A percentile compares a stretch with the other conserved stretches of the same genome.
Evolutionary conservation across 768 basidiomycete genomes (phyloP).

Genomic region (Lepiota brunneoincarnata): DNA sequence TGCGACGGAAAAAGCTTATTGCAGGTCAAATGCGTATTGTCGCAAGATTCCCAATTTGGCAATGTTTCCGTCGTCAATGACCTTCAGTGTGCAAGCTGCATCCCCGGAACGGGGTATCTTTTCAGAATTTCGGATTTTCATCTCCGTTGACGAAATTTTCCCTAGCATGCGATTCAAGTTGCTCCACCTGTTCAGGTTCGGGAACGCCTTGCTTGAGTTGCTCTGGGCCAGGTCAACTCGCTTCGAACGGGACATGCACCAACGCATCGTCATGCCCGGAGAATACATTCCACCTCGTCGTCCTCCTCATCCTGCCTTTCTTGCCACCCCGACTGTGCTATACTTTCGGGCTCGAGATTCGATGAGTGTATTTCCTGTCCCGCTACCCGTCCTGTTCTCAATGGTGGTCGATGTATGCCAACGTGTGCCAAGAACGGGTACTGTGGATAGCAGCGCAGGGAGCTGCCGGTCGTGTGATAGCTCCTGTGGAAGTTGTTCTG

Average conservation of each 20-base stretch:
- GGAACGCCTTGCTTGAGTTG: constrained; percentile 76
- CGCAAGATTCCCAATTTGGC: constrained; percentile 69
- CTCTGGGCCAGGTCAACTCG: constrained; percentile 53
- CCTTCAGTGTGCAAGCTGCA: constrained; percentile 72
- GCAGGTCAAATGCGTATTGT: constrained; percentile 73
- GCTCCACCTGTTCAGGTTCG: constrained; percentile 64
- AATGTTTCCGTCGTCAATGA: constrained; percentile 60
- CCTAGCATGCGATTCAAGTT: constrained; percentile 71
- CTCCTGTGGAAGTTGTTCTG: constrained; percentile 77
- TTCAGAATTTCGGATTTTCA: not conserved
- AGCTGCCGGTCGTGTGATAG: constrained; percentile 68
- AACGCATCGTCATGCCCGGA: constrained; percentile 56
- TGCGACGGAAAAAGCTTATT: constrained; percentile 66
- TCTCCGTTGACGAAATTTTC: not conserved
- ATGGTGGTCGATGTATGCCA: constrained; percentile 71
- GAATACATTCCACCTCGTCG: constrained; percentile 61
- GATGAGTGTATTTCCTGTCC: constrained; percentile 77
- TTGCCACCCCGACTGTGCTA: constrained; percentile 82
- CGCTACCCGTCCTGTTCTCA: constrained; percentile 62
- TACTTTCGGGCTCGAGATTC: constrained; percentile 70
- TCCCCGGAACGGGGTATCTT: constrained; percentile 63
- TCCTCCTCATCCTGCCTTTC: constrained; percentile 64
- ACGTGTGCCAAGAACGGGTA: constrained; percentile 70
- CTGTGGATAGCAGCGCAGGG: constrained; percentile 60
- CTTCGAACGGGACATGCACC: constrained; percentile 70